Evolutionary conservation across 2,329 filamentous ascomycete species (phyloP).

Genomic region (Colletotrichum eremochloae): DNA sequence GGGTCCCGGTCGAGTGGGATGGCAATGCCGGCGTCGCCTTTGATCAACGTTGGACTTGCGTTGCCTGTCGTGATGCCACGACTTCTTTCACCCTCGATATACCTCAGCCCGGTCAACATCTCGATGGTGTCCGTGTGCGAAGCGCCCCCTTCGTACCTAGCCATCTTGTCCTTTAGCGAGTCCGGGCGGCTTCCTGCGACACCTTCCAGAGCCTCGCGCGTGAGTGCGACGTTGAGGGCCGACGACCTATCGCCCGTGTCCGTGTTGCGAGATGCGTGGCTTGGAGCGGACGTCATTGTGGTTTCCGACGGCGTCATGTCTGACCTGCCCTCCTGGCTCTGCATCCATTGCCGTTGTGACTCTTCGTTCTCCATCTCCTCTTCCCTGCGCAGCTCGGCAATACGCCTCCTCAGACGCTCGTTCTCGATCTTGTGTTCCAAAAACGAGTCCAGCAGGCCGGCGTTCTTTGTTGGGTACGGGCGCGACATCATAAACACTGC

Average conservation of each 20-base stretch:
- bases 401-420: slow-evolving; percentile 85
- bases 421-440: slow-evolving; percentile 98
- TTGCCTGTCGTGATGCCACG: slow-evolving; percentile 90
- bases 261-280: slow-evolving; percentile 53
- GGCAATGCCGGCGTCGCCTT: slow-evolving; percentile 88
- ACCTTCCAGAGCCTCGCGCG: slow-evolving; percentile 84
- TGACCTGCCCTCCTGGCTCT: slow-evolving; percentile 69
- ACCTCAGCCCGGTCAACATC: slow-evolving; percentile 90
- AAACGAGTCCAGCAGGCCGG: slow-evolving; percentile 88
- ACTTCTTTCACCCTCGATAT: slow-evolving; percentile 89
- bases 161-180: slow-evolving; percentile 87
- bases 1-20: slow-evolving; percentile 85
- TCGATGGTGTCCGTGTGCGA: slow-evolving; percentile 90
- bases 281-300: slow-evolving; percentile 52
- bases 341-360: slow-evolving; percentile 71
- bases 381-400: slow-evolving; percentile 86
- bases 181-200: slow-evolving; percentile 76
- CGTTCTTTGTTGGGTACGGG: slow-evolving; percentile 90
- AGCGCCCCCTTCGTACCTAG: slow-evolving; percentile 78
- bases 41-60: slow-evolving; percentile 82
- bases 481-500: slow-evolving; percentile 95
- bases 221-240: slow-evolving; percentile 75
- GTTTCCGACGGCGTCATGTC: slow-evolving; percentile 66
- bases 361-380: slow-evolving; percentile 84
- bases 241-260: slow-evolving; percentile 75